Percentiles rank a stretch among this genome's conserved stretches.
Evolutionary conservation across 108 stramenopile genomes (phyloP).

Genomic region (Ochromonas danica): DNA sequence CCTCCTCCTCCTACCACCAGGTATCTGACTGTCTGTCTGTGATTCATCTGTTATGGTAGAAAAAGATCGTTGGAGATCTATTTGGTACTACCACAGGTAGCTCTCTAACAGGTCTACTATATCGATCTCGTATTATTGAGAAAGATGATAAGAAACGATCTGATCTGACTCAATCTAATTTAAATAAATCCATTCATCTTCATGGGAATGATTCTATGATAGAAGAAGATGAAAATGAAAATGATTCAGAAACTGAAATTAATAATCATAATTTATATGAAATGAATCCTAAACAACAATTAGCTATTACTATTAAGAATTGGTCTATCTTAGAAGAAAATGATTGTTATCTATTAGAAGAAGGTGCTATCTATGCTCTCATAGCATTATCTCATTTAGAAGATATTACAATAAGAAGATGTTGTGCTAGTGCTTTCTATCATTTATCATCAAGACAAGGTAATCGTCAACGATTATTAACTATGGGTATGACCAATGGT

Average conservation of each 20-base stretch:
- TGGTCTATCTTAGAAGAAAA: neutral
- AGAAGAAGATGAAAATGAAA: neutral
- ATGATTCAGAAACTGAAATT: constrained; percentile 5
- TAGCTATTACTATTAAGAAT: constrained; percentile 31
- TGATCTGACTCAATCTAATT: neutral
- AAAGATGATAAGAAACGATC: neutral
- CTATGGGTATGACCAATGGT: neutral
- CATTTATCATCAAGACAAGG: constrained; percentile 1
- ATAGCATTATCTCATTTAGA: constrained; percentile 18
- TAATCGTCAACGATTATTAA: neutral
- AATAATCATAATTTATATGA: neutral
- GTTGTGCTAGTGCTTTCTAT: constrained; percentile 33
- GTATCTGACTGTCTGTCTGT: no score
- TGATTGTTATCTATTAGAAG: neutral
- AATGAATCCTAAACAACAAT: constrained; percentile 32
- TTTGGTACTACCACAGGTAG: neutral
- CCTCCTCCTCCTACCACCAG: no score
- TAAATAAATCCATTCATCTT: neutral
- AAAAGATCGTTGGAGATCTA: constrained; percentile 20
- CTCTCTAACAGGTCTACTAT: constrained; percentile 5
- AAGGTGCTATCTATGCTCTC: constrained; percentile 32
- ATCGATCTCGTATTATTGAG: constrained; percentile 7
- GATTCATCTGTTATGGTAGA: no score
- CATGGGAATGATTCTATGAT: neutral
- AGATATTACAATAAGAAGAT: neutral